A percentile compares a stretch with the other conserved stretches of the same genome.
phyloP scores from a whole-genome alignment of 2,329 filamentous ascomycete species.

The Piedraia hortae region DNA sequence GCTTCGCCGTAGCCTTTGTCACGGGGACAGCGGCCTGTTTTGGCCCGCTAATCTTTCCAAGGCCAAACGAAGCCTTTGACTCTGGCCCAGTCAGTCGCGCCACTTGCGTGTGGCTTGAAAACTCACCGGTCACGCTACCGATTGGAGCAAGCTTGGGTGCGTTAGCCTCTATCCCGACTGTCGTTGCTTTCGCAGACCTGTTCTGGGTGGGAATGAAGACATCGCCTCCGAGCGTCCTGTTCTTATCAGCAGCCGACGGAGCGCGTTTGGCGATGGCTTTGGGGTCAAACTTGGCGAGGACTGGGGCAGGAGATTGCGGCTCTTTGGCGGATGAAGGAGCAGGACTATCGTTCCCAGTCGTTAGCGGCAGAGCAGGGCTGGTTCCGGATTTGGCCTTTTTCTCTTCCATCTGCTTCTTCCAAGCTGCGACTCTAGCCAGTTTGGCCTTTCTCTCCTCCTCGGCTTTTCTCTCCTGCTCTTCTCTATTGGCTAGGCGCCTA shows the following conservation, averaged over 20 bases:
- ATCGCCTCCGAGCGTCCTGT: constrained; percentile 25
- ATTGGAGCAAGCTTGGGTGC: neutral
- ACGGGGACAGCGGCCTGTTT: constrained; percentile 23
- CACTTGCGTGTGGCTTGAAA: constrained; percentile 1
- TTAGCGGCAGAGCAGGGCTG: constrained; percentile 9
- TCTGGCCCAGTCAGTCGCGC: constrained; percentile 4
- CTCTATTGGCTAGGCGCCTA: constrained; percentile 34
- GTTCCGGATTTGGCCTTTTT: constrained; percentile 24
- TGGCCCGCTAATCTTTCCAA: constrained; percentile 35
- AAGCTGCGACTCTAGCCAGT: constrained; percentile 58
- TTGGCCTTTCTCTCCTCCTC: constrained; percentile 13
- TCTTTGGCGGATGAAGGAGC: constrained; percentile 4
- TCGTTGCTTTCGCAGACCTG: constrained; percentile 11
- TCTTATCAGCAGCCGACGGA: constrained; percentile 25
- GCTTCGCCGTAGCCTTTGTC: constrained; percentile 36
- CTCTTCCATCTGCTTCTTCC: constrained; percentile 59
- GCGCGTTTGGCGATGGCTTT: constrained; percentile 67
- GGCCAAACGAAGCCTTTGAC: constrained; percentile 43
- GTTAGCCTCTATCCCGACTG: constrained; percentile 15
- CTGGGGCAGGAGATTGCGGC: constrained; percentile 19
- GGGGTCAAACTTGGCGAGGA: constrained; percentile 55
- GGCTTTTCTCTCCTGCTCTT: constrained; percentile 3
- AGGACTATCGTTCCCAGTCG: constrained; percentile 5
- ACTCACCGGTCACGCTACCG: constrained; percentile 1
- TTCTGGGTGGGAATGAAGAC: constrained; percentile 18